phyloP scores from a whole-genome alignment of 169 alveolate species.

The Plasmodium blacklocki region DNA sequence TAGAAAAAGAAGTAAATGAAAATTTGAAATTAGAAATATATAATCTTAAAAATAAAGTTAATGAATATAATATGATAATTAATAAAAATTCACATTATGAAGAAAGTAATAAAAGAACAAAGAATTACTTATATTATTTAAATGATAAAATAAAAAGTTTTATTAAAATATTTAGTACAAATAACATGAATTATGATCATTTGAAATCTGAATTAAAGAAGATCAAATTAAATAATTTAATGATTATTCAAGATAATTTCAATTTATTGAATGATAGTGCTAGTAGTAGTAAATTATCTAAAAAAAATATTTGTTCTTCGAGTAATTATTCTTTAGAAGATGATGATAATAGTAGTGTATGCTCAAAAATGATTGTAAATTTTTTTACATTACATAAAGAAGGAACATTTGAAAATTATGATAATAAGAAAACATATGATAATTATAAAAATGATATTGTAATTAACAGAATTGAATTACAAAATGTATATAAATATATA shows the following conservation, averaged over 20 bases:
- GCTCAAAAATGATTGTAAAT: slow-evolving; percentile 49
- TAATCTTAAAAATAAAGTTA: slow-evolving; percentile 46
- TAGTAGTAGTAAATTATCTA: neutral
- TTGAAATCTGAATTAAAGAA: slow-evolving; percentile 60
- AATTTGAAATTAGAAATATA: slow-evolving; percentile 50
- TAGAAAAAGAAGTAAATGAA: slow-evolving; percentile 53
- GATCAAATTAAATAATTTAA: slow-evolving; percentile 52
- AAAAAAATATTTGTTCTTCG: neutral
- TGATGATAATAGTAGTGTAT: slow-evolving; percentile 27
- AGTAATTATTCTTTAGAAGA: slow-evolving; percentile 13
- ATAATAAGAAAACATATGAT: neutral
- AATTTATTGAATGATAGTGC: neutral
- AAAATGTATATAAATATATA: slow-evolving; percentile 38
- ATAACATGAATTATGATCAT: slow-evolving; percentile 46
- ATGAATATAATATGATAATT: slow-evolving; percentile 33
- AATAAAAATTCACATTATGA: slow-evolving; percentile 21
- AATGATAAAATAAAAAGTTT: slow-evolving; percentile 71
- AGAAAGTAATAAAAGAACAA: slow-evolving; percentile 36
- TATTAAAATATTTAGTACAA: slow-evolving; percentile 54
- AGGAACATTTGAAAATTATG: neutral
- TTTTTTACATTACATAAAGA: slow-evolving; percentile 8
- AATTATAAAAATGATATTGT: slow-evolving; percentile 19
- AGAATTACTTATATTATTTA: slow-evolving; percentile 55
- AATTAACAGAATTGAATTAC: slow-evolving; percentile 28
- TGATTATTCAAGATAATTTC: slow-evolving; percentile 62